These are phyloP conservation scores for Acacia melanoxylon DNA, from an alignment of 306 rosid genomes.

Conservation along the genomic window DNA sequence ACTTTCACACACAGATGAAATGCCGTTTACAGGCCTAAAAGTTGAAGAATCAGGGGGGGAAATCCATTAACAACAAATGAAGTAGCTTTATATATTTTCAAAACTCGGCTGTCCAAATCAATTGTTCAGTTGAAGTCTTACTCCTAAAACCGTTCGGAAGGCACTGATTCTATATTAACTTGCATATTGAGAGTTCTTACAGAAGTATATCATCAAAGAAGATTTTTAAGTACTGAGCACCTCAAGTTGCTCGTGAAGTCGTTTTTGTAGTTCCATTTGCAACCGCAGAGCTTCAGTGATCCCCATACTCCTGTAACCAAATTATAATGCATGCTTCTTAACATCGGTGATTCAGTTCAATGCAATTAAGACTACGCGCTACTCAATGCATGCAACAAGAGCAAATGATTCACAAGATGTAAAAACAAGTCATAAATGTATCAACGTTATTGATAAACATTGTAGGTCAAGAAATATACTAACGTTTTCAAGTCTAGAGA, in stretches of 20 bases:
- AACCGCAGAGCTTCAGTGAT: slow-evolving; percentile 88
- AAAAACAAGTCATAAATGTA: slow-evolving; percentile 1
- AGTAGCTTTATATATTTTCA: neutral
- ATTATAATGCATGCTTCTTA: slow-evolving; percentile 32
- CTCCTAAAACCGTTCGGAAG: neutral
- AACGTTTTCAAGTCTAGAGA: slow-evolving; percentile 55
- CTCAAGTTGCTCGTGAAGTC: slow-evolving; percentile 98
- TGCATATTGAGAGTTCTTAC: neutral
- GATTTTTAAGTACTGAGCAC: slow-evolving; percentile 46
- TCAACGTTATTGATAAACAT: neutral
- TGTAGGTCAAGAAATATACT: slow-evolving; percentile 17
- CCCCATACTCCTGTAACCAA: slow-evolving; percentile 65
- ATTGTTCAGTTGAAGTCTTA: neutral
- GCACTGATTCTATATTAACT: neutral
- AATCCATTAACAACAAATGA: neutral
- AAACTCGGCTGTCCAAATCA: neutral
- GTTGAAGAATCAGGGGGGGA: neutral
- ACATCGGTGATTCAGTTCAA: slow-evolving; percentile 8
- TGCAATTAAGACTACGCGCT: neutral
- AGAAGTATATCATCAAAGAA: neutral
- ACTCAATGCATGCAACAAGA: neutral
- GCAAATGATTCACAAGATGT: neutral
- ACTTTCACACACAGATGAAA: neutral
- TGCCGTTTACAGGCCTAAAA: neutral
- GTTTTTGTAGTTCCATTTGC: slow-evolving; percentile 97